These are phyloP conservation scores for Biancaea sappan DNA, from an alignment of 306 rosid species.

Conservation along the genomic window DNA sequence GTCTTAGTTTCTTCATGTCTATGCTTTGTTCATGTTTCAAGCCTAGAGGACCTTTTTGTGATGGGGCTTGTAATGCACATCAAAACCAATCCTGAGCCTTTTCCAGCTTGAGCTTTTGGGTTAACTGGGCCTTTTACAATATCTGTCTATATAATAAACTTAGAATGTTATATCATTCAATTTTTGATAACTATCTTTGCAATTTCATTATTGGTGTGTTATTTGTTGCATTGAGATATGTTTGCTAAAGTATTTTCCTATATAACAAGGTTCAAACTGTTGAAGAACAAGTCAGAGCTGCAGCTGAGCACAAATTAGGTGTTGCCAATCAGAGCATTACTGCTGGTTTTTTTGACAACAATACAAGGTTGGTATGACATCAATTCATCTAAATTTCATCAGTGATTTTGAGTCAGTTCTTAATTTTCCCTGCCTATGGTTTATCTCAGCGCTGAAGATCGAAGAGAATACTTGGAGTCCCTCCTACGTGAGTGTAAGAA, in stretches of 20 bases:
- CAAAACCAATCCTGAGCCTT: neutral
- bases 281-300: slow-evolving; percentile 99
- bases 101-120: neutral
- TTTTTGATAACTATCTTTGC: neutral
- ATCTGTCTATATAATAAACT: neutral
- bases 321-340: slow-evolving; percentile 99
- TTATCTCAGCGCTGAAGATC: slow-evolving; percentile 90
- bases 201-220: neutral
- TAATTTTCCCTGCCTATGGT: slow-evolving; percentile 38
- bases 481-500: slow-evolving; percentile 96
- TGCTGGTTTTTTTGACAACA: slow-evolving; percentile 98
- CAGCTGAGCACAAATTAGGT: slow-evolving; percentile 99
- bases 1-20: neutral
- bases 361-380: slow-evolving; percentile 72
- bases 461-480: slow-evolving; percentile 95
- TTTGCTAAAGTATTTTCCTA: slow-evolving; percentile 32
- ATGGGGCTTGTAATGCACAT: neutral
- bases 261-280: slow-evolving; percentile 90
- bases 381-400: slow-evolving; percentile 27
- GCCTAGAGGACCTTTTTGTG: neutral
- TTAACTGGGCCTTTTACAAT: neutral
- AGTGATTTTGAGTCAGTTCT: slow-evolving; percentile 22
- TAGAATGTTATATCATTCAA: neutral
- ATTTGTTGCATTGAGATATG: neutral
- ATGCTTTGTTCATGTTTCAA: neutral